Evolutionary conservation across 306 rosid species (phyloP), one percentile per base, ranked within the genome.

Genomic region (Prunus padus): DNA sequence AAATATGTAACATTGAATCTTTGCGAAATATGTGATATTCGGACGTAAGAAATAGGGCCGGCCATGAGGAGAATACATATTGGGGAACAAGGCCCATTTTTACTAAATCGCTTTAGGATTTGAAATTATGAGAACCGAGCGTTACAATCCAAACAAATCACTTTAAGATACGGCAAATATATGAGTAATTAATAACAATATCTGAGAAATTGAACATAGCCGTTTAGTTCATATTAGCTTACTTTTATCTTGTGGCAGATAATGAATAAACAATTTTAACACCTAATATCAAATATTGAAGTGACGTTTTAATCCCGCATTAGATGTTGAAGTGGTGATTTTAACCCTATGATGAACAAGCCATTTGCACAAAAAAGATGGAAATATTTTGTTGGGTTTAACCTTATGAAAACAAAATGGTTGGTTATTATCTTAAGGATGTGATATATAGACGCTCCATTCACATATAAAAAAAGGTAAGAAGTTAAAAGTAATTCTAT

Each of bases 211-310:
- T 8, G 3, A 54, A 45, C 5, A 18, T 3, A 16, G 1, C 42
- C 0, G 0, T 12, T 23, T 22, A 72, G 0, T 7, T 14, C 40
- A 20, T 0, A 37, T 22, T 9, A 0, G 20, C 0, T 3, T 0
- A 12, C 40, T 71, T 33, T 54, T 18, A 10, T 0, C 2, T 1
- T 0, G 8, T n/a, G 4, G 22, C 16, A 37, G 0, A 16, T 61
- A 0, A 0, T 28, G 5, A 4, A 30, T 15, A 16, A 13, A 62
- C 22, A 30, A 8, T 62, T 62, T 30, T 2, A 62, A n/a, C n/a
- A n/a, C n/a, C n/a, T n/a, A n/a, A n/a, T n/a, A n/a, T n/a, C n/a
- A n/a, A n/a, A n/a, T n/a, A n/a, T n/a, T n/a, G n/a, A n/a, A n/a
- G n/a, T n/a, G n/a, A n/a, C n/a, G n/a, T n/a, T n/a, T n/a, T n/a